These are phyloP conservation scores for Mortierella claussenii DNA, from an alignment of 192 early-diverging fungal species.

Conservation along the genomic window DNA sequence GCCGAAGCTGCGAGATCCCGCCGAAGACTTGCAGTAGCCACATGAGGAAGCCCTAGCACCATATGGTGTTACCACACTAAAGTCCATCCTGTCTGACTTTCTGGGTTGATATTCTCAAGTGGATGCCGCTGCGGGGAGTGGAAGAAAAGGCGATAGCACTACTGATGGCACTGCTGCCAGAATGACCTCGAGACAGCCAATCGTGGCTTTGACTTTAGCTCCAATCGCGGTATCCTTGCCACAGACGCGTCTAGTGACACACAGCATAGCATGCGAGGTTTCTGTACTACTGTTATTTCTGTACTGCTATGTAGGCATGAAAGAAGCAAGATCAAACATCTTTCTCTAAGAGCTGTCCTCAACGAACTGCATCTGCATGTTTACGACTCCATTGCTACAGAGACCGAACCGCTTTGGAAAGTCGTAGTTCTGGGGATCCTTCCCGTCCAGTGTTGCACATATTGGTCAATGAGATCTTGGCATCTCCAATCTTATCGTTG, in stretches of 20 bases:
- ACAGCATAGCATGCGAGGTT: too few species aligned
- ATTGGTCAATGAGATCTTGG: constrained; percentile 25
- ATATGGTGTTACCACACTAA: constrained; percentile 39
- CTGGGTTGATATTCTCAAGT: too few species aligned
- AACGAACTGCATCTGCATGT: constrained; percentile 48
- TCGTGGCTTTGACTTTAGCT: not conserved
- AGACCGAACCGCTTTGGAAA: constrained; percentile 51
- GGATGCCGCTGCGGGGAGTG: too few species aligned
- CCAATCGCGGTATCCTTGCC: too few species aligned
- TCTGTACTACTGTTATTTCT: too few species aligned
- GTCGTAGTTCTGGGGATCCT: constrained; percentile 34
- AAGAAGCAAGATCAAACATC: too few species aligned
- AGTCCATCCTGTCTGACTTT: too few species aligned
- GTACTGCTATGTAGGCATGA: too few species aligned
- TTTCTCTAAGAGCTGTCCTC: not conserved
- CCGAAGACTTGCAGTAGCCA: constrained; percentile 73
- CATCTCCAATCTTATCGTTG: constrained; percentile 52
- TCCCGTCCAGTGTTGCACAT: constrained; percentile 31
- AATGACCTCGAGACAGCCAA: too few species aligned
- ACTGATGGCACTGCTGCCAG: too few species aligned
- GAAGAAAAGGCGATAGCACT: too few species aligned
- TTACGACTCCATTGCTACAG: constrained; percentile 33
- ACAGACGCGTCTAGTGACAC: too few species aligned
- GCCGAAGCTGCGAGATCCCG: constrained; percentile 68
- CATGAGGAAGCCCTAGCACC: constrained; percentile 57